Conservation (phyloP, 805 yeast genomes). For the Wickerhamiella vanderwaltii region DNA sequence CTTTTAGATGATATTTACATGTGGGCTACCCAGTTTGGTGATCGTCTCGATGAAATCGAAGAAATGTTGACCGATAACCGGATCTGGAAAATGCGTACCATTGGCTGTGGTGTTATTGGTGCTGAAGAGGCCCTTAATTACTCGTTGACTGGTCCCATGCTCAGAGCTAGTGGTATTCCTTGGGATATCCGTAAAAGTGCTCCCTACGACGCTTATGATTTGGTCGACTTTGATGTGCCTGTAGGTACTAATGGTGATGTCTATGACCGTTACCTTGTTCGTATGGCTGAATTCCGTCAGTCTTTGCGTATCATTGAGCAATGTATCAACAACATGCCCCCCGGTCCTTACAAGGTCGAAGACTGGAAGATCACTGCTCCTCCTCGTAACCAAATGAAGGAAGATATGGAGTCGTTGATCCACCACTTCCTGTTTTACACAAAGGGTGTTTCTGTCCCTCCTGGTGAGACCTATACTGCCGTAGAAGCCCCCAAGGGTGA, state of each 20-base stretch:
- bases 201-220: conserved; percentile 82
- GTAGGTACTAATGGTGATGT: conserved; percentile 85
- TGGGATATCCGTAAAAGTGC: conserved; percentile 75
- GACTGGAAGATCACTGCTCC: conserved; percentile 80
- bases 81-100: conserved; percentile 82
- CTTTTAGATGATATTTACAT: conserved; percentile 79
- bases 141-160: conserved; percentile 75
- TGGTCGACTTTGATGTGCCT: conserved; percentile 75
- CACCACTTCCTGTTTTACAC: conserved; percentile 82
- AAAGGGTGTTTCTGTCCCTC: conserved; percentile 80
- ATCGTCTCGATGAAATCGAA: conserved; percentile 81
- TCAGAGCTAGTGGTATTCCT: conserved; percentile 83
- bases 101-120: conserved; percentile 65
- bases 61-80: conserved; percentile 82
- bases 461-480: conserved; percentile 82
- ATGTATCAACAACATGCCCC: conserved; percentile 83
- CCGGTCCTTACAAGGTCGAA: conserved; percentile 84
- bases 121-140: conserved; percentile 82
- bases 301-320: conserved; percentile 80
- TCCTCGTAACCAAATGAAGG: conserved; percentile 70
- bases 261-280: conserved; percentile 74
- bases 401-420: conserved; percentile 84
- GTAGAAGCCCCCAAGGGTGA: conserved; percentile 94
- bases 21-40: conserved; percentile 96
- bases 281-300: conserved; percentile 90